These are phyloP conservation scores for Aspergillus kassunensis DNA, from an alignment of 495 filamentous ascomycete species.

Conservation along the genomic window DNA sequence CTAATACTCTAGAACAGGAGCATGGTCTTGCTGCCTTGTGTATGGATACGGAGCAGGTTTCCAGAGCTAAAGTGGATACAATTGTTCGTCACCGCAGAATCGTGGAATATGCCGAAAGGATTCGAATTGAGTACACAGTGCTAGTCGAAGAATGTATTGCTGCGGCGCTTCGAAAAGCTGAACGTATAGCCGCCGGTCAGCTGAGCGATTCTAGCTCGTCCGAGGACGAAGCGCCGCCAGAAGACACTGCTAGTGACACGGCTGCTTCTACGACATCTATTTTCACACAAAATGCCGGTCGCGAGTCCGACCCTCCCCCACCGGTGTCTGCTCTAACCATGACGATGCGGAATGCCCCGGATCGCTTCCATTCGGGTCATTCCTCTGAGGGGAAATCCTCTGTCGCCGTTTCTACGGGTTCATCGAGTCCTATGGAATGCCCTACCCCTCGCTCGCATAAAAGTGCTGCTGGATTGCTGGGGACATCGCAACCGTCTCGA, in stretches of 20 bases:
- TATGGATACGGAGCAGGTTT: conserved; percentile 77
- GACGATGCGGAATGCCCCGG: conserved; percentile 41
- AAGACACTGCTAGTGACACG: conserved; percentile 19
- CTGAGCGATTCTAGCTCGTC: conserved; percentile 68
- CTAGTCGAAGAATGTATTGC: conserved; percentile 93
- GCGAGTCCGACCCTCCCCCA: conserved; percentile 20
- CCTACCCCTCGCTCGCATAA: conserved; percentile 86
- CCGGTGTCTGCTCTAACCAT: conserved; percentile 38
- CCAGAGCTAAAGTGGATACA: conserved; percentile 85
- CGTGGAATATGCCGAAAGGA: conserved; percentile 92
- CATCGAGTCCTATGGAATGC: conserved; percentile 87
- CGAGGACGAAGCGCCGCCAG: conserved; percentile 42
- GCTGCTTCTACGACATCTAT: conserved; percentile 1
- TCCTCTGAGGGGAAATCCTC: conserved; percentile 49
- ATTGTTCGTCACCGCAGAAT: conserved; percentile 87
- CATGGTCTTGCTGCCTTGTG: conserved; percentile 85
- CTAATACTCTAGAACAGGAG: conserved; percentile 89
- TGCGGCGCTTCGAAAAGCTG: conserved; percentile 85
- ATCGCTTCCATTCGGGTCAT: conserved; percentile 26
- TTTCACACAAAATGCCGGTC: conserved; percentile 4
- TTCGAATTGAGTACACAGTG: conserved; percentile 85
- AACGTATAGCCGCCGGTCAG: conserved; percentile 77
- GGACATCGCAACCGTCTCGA: conserved; percentile 60
- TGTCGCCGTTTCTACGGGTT: conserved; percentile 64
- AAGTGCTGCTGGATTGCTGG: conserved; percentile 58